Evolutionary conservation across 2,329 filamentous ascomycete genomes (phyloP).

Genomic region (Aspergillus sp.): DNA sequence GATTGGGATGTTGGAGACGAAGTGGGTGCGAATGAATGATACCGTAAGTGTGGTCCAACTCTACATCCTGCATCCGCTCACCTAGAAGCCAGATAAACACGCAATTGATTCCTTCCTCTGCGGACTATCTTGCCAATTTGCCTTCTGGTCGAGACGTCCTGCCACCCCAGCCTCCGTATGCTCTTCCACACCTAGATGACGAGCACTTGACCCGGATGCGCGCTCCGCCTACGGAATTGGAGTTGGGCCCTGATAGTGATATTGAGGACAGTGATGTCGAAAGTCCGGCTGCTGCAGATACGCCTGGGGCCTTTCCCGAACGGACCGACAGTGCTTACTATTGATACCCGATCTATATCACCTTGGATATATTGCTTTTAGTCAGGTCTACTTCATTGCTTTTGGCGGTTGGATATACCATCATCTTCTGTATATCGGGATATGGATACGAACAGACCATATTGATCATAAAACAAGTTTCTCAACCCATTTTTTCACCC

Average conservation of each 20-base stretch:
- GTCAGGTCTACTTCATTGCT: background rate
- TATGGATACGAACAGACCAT: background rate
- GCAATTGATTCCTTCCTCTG: conserved; percentile 70
- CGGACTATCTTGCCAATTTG: conserved; percentile 72
- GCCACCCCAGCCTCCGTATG: conserved; percentile 63
- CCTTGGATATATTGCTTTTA: background rate
- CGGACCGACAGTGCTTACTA: conserved; percentile 38
- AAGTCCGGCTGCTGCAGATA: conserved; percentile 18
- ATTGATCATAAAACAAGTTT: background rate
- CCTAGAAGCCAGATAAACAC: conserved; percentile 67
- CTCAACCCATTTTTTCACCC: background rate
- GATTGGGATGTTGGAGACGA: conserved; percentile 79
- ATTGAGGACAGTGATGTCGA: conserved; percentile 48
- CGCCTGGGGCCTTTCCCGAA: conserved; percentile 38
- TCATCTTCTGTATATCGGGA: background rate
- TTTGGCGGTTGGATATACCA: background rate
- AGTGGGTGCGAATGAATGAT: conserved; percentile 93
- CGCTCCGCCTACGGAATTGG: conserved; percentile 54
- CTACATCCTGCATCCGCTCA: background rate
- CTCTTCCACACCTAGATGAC: conserved; percentile 63
- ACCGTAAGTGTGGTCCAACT: conserved; percentile 59
- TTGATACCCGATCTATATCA: conserved; percentile 6
- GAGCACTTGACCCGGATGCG: conserved; percentile 61
- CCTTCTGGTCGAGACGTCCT: conserved; percentile 89
- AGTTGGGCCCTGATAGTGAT: conserved; percentile 40